These are phyloP conservation scores for Starmerella tilneyi DNA, from an alignment of 805 yeast species.

Conservation along the genomic window DNA sequence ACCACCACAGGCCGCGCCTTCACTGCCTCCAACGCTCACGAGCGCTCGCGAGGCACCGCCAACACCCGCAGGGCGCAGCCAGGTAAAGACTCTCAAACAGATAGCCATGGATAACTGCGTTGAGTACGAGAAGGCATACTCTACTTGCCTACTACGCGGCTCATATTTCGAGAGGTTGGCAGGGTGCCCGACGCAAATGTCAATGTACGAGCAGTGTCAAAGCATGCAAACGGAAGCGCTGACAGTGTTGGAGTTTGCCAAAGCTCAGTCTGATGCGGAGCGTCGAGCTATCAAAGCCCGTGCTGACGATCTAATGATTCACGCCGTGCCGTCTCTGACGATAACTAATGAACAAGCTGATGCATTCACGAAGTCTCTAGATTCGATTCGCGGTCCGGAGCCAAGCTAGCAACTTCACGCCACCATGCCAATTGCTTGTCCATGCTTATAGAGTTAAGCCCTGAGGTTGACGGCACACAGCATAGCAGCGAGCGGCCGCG, in stretches of 20 bases:
- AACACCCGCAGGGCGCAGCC: not conserved
- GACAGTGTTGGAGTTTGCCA: slow-evolving; percentile 24
- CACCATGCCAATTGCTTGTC: slow-evolving; percentile 42
- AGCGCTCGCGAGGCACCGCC: too few relatives aligned
- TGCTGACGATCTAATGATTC: slow-evolving; percentile 29
- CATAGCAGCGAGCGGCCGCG: slow-evolving; percentile 31
- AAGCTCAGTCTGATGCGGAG: slow-evolving; percentile 18
- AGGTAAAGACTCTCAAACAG: slow-evolving; percentile 22
- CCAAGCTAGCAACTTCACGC: slow-evolving; percentile 33
- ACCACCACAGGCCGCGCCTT: too few relatives aligned
- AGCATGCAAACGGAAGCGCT: slow-evolving; percentile 28
- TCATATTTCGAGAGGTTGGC: slow-evolving; percentile 23
- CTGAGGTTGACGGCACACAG: slow-evolving; percentile 67
- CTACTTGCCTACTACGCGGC: slow-evolving; percentile 27
- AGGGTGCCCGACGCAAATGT: slow-evolving; percentile 24
- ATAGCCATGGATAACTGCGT: slow-evolving; percentile 31
- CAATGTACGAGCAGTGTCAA: slow-evolving; percentile 26
- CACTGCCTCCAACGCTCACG: too few relatives aligned
- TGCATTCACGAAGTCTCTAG: slow-evolving; percentile 17
- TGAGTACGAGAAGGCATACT: slow-evolving; percentile 27
- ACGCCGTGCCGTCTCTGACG: slow-evolving; percentile 22
- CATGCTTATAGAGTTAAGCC: slow-evolving; percentile 46
- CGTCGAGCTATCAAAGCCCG: slow-evolving; percentile 20
- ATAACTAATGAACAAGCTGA: slow-evolving; percentile 22
- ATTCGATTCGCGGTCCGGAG: not conserved